Evolutionary conservation across 2,329 filamentous ascomycete genomes (phyloP).

Genomic region (Paraphaeosphaeria minitans): DNA sequence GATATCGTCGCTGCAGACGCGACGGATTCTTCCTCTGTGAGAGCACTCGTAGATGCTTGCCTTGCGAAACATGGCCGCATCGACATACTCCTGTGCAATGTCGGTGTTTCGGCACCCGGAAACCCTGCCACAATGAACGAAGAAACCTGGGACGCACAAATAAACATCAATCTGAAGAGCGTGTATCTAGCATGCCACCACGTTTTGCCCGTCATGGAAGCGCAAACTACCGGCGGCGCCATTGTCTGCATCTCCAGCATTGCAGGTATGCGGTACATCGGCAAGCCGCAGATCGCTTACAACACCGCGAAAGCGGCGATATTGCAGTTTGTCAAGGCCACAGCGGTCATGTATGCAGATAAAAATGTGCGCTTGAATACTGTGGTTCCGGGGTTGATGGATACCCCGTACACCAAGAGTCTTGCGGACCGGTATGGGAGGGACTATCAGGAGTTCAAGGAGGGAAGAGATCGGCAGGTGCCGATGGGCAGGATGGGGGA

Average conservation of each 20-base stretch:
- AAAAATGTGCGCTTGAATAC: slow-evolving; percentile 59
- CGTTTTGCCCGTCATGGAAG: slow-evolving; percentile 61
- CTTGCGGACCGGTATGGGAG: slow-evolving; percentile 11
- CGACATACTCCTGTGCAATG: slow-evolving; percentile 62
- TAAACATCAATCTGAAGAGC: slow-evolving; percentile 62
- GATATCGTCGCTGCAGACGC: slow-evolving; percentile 10
- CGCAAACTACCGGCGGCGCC: slow-evolving; percentile 47
- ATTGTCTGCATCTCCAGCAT: slow-evolving; percentile 58
- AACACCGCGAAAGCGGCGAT: slow-evolving; percentile 59
- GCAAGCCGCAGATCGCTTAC: slow-evolving; percentile 61
- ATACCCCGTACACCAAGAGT: slow-evolving; percentile 46
- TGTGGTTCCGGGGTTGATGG: slow-evolving; percentile 62
- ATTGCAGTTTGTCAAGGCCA: slow-evolving; percentile 57
- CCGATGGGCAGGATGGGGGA: slow-evolving; percentile 43
- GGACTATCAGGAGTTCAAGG: slow-evolving; percentile 10
- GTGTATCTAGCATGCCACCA: slow-evolving; percentile 60
- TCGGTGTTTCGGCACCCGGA: slow-evolving; percentile 58
- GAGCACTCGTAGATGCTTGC: slow-evolving; percentile 14
- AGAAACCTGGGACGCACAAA: slow-evolving; percentile 58
- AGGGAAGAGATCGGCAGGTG: slow-evolving; percentile 17
- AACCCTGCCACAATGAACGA: slow-evolving; percentile 57
- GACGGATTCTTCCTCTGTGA: slow-evolving; percentile 4
- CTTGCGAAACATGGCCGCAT: slow-evolving; percentile 52
- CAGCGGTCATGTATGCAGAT: slow-evolving; percentile 57
- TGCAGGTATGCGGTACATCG: slow-evolving; percentile 58